Evolutionary conservation across 768 basidiomycete genomes (phyloP).

Genomic region (Candolleomyces aberdarensis): DNA sequence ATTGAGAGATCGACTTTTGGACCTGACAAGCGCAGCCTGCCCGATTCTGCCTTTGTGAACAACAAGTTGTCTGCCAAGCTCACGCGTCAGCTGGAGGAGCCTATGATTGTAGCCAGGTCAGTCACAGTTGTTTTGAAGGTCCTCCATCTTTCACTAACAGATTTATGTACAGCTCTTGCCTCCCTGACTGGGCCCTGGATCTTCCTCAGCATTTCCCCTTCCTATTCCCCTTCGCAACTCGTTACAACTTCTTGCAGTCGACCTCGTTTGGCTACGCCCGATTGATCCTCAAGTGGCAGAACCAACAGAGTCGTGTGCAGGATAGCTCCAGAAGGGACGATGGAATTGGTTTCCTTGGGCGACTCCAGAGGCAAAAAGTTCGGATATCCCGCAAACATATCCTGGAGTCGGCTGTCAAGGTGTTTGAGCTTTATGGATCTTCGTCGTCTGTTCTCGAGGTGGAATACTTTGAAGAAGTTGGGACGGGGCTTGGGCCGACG

Average conservation of each 20-base stretch:
- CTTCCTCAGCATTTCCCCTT: slow-evolving; percentile 96
- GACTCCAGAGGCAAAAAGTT: slow-evolving; percentile 93
- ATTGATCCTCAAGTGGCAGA: slow-evolving; percentile 92
- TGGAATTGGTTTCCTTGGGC: slow-evolving; percentile 87
- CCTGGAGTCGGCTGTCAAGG: slow-evolving; percentile 93
- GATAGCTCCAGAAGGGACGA: slow-evolving; percentile 84
- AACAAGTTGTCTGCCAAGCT: slow-evolving; percentile 98
- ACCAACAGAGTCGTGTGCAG: slow-evolving; percentile 76
- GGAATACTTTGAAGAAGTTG: slow-evolving; percentile 98
- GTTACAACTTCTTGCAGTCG: slow-evolving; percentile 95
- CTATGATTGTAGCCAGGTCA: slow-evolving; percentile 97
- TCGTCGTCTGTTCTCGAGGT: slow-evolving; percentile 94
- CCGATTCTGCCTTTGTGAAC: slow-evolving; percentile 89
- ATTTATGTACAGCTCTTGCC: slow-evolving; percentile 64
- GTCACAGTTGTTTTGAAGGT: slow-evolving; percentile 13
- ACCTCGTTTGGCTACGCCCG: slow-evolving; percentile 98
- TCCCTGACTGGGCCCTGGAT: slow-evolving; percentile 97
- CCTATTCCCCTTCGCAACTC: slow-evolving; percentile 97
- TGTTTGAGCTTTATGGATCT: slow-evolving; percentile 94
- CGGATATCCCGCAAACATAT: slow-evolving; percentile 94
- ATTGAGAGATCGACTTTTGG: slow-evolving; percentile 53
- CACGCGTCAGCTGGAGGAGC: slow-evolving; percentile 95
- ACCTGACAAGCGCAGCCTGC: slow-evolving; percentile 54
- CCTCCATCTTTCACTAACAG: slow-evolving; percentile 3
- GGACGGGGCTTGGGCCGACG: slow-evolving; percentile 95